Evolutionary conservation across 371 early-diverging fungal genomes (phyloP), one percentile per base, ranked within the genome.

Genomic region (Batkoa obscura): DNA sequence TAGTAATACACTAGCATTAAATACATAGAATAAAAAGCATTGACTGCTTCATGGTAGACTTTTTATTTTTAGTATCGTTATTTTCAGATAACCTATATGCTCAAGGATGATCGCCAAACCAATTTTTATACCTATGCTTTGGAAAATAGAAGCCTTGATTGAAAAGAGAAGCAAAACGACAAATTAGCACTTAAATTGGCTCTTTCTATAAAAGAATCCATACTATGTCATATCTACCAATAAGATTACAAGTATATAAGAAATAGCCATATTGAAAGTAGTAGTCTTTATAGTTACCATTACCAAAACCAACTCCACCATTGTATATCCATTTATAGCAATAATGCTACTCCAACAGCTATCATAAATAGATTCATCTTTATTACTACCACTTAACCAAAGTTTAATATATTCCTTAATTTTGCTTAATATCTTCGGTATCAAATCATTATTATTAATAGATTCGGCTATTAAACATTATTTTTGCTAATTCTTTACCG

Each of bases 181-280:
- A 74, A 31, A 83, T 65, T 31, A 85, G 65, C 38, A 67, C 61
- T 63, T 31, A 68, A 54, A 62, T 66, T 54, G 72, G 30, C 47
- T 58, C 58, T 17, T 69, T 43, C 72, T 65, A 61, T 6, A 59
- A 58, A 2, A 68, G 38, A 53, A 69, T 61, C 72, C 78, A 76
- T 8, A 5, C 52, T 3, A 76, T 72, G 59, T 82, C 79, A 58
- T 79, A 55, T 54, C 76, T 66, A 45, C 73, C 78, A 50, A 84
- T 65, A n/a, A 81, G 65, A 2, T 84, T 81, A 10, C 77, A 76
- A 56, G 78, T 64, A 53, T 75, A 74, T 38, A 74, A 53, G 53
- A 72, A 73, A 59, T 86, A 84, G 0, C 86, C 87, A 49, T 84
- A 81, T 59, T 86, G 87, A 70, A 79, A 84, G 61, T 86, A 84